phyloP scores from a whole-genome alignment of 2,329 filamentous ascomycete species.

The Monosporascus cannonballus region DNA sequence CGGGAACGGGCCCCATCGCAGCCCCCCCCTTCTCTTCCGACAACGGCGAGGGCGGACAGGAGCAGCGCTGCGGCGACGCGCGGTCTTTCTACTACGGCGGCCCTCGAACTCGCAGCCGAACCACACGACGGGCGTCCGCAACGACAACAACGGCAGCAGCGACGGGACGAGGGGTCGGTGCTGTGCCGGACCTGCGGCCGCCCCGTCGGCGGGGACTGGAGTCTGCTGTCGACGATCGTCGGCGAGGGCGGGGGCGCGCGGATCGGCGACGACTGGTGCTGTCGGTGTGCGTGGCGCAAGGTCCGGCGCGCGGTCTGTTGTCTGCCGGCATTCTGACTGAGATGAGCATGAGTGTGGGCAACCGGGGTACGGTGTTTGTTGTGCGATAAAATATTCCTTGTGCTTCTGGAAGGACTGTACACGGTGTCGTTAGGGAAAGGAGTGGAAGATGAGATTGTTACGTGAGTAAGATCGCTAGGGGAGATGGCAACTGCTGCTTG shows the following conservation, averaged over 20 bases:
- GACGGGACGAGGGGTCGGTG: neutral
- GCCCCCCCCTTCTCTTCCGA: no score
- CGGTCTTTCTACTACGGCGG: no score
- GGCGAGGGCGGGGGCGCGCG: conserved; percentile 12
- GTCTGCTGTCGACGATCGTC: conserved; percentile 14
- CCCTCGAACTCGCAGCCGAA: no score
- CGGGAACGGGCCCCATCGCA: no score
- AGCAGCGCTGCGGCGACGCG: no score
- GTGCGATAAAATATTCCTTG: conserved; percentile 11
- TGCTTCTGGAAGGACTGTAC: neutral
- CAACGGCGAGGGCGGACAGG: no score
- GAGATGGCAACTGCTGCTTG: no score
- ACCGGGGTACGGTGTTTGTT: conserved; percentile 2
- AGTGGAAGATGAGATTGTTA: no score
- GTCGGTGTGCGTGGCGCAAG: conserved; percentile 18
- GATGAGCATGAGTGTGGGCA: no score
- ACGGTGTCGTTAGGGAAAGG: no score
- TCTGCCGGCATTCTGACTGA: neutral
- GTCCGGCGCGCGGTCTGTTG: neutral
- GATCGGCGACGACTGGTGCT: conserved; percentile 17
- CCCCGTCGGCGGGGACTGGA: conserved; percentile 16
- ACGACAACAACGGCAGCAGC: neutral
- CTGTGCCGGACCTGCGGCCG: conserved; percentile 16
- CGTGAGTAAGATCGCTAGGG: no score
- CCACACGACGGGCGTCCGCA: neutral